Evolutionary conservation across 2,329 filamentous ascomycete species (phyloP).

Genomic region (Davidsoniella eucalypti): DNA sequence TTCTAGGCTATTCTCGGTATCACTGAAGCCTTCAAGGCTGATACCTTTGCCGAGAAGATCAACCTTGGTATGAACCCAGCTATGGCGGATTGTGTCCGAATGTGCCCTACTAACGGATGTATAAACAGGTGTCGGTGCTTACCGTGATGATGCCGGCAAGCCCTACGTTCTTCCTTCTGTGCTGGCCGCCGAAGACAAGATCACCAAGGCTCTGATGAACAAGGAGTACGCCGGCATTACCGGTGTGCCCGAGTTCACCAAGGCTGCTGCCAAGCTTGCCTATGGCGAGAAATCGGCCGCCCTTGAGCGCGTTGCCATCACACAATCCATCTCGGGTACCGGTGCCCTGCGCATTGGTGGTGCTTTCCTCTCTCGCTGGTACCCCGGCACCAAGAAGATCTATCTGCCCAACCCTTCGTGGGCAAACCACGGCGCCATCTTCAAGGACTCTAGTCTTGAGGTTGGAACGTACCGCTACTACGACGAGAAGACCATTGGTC

Average conservation of each 20-base stretch:
- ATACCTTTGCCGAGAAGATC: conserved; percentile 87
- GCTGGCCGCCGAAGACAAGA: conserved; percentile 70
- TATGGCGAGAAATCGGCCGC: conserved; percentile 69
- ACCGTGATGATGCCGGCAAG: conserved; percentile 96
- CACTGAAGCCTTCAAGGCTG: conserved; percentile 98
- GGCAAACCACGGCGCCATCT: conserved; percentile 96
- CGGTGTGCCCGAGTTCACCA: conserved; percentile 85
- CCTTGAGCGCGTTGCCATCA: conserved; percentile 71
- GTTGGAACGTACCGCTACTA: conserved; percentile 98
- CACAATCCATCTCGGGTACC: conserved; percentile 95
- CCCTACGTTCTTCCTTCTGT: conserved; percentile 95
- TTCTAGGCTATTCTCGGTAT: conserved; percentile 70
- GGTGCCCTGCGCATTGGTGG: conserved; percentile 89
- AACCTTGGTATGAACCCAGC: conserved; percentile 55
- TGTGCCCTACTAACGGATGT: conserved; percentile 9
- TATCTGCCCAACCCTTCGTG: conserved; percentile 93
- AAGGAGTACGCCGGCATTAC: conserved; percentile 99
- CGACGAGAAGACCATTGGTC: conserved; percentile 94
- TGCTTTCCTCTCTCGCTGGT: conserved; percentile 84
- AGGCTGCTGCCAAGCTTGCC: conserved; percentile 76
- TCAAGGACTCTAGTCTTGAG: conserved; percentile 78
- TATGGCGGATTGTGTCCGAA: not conserved
- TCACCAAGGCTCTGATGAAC: conserved; percentile 63
- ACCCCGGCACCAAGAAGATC: conserved; percentile 81
- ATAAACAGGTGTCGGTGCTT: conserved; percentile 70